Conservation (phyloP, 2,329 filamentous ascomycete species). For the Colletotrichum sp. region DNA sequence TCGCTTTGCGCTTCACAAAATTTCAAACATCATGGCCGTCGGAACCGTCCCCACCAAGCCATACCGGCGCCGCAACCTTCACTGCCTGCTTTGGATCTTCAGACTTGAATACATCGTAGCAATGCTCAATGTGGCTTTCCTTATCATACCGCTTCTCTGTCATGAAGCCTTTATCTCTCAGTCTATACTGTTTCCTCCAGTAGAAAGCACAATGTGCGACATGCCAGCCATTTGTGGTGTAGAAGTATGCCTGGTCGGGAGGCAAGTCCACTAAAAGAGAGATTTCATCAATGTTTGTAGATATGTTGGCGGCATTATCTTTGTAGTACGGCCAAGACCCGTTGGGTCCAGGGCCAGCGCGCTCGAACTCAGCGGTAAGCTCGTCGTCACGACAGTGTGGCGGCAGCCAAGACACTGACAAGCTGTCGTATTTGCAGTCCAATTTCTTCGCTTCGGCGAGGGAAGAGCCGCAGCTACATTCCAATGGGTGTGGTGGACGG, state of each 20-base stretch:
- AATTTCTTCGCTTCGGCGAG: neutral
- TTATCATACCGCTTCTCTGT: neutral
- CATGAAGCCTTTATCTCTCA: neutral
- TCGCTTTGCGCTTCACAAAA: neutral
- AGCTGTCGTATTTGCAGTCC: neutral
- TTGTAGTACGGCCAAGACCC: neutral
- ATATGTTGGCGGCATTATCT: neutral
- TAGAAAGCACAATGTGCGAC: neutral
- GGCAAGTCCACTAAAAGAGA: neutral
- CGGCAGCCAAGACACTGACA: neutral
- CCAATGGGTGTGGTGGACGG: neutral
- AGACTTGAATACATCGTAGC: neutral
- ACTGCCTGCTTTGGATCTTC: neutral
- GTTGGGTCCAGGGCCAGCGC: neutral
- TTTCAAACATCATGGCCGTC: neutral
- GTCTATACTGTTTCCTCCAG: neutral
- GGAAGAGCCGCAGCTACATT: neutral
- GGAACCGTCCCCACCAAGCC: neutral
- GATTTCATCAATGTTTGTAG: neutral
- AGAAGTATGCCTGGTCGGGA: neutral
- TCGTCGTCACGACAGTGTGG: neutral
- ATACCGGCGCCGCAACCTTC: neutral
- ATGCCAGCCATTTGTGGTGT: neutral
- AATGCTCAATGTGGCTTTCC: neutral
- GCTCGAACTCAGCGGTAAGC: neutral